Conservation (phyloP, 1,284 basidiomycete genomes). For the Mrakiaceae sp. region DNA sequence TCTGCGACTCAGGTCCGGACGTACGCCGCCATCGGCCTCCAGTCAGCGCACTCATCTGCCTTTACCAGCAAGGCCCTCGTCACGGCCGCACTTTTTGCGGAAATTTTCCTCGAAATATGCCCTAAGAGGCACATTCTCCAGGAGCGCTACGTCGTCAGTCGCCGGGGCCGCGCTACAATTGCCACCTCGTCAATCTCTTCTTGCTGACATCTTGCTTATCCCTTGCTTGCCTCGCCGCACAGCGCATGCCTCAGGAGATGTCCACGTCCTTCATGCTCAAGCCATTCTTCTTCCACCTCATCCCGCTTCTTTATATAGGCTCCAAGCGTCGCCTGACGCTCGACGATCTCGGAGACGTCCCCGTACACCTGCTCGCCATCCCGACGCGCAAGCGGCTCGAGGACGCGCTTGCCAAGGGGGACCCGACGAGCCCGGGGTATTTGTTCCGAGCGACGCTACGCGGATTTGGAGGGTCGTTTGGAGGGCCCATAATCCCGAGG, state of each 20-base stretch:
- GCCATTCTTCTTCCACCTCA: constrained; percentile 5
- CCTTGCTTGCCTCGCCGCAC: neutral
- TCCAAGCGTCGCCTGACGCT: constrained; percentile 1
- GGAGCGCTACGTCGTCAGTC: neutral
- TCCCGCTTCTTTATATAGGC: constrained; percentile 5
- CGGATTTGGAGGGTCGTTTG: constrained; percentile 3
- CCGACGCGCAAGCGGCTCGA: neutral
- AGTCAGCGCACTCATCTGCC: neutral
- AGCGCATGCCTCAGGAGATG: neutral
- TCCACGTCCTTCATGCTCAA: constrained; percentile 7
- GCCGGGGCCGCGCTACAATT: neutral
- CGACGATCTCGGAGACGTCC: constrained; percentile 3
- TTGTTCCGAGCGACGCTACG: neutral
- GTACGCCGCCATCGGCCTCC: neutral
- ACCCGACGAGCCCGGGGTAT: neutral
- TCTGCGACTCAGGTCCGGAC: constrained; percentile 2
- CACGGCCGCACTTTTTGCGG: neutral
- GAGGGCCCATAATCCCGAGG: constrained; percentile 6
- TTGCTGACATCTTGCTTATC: neutral
- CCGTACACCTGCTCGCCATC: neutral
- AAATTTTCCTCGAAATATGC: constrained; percentile 3
- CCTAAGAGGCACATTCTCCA: neutral
- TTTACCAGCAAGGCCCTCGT: neutral
- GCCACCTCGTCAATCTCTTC: too few species aligned
- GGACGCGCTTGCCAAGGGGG: neutral